A percentile compares a stretch with the other conserved stretches of the same genome.
Conservation (phyloP, 1,139 yeast genomes). For the Geotrichum carabidarum region DNA sequence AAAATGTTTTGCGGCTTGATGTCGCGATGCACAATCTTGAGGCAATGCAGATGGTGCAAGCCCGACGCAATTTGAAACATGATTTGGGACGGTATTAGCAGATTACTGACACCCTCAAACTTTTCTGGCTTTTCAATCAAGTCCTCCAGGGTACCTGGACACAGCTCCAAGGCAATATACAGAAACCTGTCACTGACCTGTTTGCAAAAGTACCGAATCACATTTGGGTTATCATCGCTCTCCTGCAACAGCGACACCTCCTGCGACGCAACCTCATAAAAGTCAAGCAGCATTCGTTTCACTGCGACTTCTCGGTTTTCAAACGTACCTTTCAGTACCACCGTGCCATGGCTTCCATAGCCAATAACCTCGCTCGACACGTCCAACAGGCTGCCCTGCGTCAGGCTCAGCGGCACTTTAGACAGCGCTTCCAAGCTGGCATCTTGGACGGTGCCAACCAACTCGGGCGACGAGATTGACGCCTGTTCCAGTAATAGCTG, state of each 20-base stretch:
- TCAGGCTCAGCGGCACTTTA: neutral
- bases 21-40: slow-evolving; percentile 93
- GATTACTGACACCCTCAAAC: slow-evolving; percentile 1
- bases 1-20: slow-evolving; percentile 92
- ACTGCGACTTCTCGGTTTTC: slow-evolving; percentile 94
- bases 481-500: slow-evolving; percentile 10
- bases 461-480: slow-evolving; percentile 6
- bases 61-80: slow-evolving; percentile 80
- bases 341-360: slow-evolving; percentile 95
- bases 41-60: slow-evolving; percentile 75
- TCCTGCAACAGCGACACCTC: slow-evolving; percentile 85
- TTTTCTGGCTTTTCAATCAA: slow-evolving; percentile 45
- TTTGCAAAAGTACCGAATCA: slow-evolving; percentile 85
- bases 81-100: slow-evolving; percentile 49
- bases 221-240: slow-evolving; percentile 95
- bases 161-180: slow-evolving; percentile 87
- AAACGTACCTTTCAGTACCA: slow-evolving; percentile 83
- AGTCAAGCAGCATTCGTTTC: slow-evolving; percentile 86
- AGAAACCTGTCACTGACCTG: slow-evolving; percentile 82
- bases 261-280: slow-evolving; percentile 92
- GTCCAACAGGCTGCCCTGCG: slow-evolving; percentile 46
- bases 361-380: slow-evolving; percentile 76
- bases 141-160: slow-evolving; percentile 85
- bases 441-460: slow-evolving; percentile 11
- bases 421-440: slow-evolving; percentile 7